Conservation (phyloP, 2,329 filamentous ascomycete genomes). For the Fusarium fujikuroi region DNA sequence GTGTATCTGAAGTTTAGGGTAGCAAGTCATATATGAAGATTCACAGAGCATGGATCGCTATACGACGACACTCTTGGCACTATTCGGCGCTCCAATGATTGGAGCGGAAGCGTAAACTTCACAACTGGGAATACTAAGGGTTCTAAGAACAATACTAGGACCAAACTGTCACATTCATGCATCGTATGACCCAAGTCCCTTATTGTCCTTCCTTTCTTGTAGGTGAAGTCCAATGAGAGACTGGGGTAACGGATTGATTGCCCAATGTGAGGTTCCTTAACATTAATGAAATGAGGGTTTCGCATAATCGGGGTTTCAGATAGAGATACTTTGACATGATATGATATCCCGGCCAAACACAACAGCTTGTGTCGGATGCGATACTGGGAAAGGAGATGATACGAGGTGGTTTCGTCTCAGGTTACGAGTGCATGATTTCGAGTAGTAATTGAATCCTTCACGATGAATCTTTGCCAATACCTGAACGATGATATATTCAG, state of each 20-base stretch:
- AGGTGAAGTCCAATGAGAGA: background rate
- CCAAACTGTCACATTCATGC: background rate
- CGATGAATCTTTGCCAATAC: background rate
- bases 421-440: constrained; percentile 9
- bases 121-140: background rate
- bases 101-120: background rate
- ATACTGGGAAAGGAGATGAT: constrained; percentile 7
- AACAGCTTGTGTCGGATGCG: background rate
- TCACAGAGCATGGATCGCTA: background rate
- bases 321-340: background rate
- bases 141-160: background rate
- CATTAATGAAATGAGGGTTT: background rate
- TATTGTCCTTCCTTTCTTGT: background rate
- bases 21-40: background rate
- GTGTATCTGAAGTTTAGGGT: background rate
- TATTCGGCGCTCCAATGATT: background rate
- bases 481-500: background rate
- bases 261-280: background rate
- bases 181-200: background rate
- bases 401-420: constrained; percentile 12
- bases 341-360: background rate
- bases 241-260: background rate
- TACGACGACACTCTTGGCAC: background rate
- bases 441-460: constrained; percentile 1
- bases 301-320: constrained; percentile 20